Conservation (phyloP, 2,329 filamentous ascomycete species). For the Fusarium mangiferae region DNA sequence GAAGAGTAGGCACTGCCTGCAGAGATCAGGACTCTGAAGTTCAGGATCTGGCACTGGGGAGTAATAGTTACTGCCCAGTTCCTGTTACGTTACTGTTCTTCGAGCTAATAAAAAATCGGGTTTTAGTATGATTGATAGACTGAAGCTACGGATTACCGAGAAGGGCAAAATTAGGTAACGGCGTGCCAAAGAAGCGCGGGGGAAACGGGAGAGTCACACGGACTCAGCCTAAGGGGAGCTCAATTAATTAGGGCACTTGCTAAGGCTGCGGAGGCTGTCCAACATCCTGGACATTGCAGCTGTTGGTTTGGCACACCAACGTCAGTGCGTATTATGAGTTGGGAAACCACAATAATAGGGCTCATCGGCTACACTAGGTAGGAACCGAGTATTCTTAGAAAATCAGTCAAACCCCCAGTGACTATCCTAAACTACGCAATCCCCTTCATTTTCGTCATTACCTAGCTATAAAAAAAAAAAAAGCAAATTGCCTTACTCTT, state of each 20-base stretch:
- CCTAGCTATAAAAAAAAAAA: neutral
- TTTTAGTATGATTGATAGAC: neutral
- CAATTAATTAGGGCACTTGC: slow-evolving; percentile 22
- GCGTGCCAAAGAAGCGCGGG: slow-evolving; percentile 14
- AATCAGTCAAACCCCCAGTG: neutral
- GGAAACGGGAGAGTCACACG: slow-evolving; percentile 24
- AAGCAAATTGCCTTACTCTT: neutral
- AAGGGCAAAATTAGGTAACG: slow-evolving; percentile 7
- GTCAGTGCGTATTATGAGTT: neutral
- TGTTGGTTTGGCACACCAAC: slow-evolving; percentile 33
- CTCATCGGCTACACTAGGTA: neutral
- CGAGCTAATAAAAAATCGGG: neutral
- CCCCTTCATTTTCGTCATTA: neutral
- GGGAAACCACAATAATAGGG: neutral
- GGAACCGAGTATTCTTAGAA: neutral
- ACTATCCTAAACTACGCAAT: neutral
- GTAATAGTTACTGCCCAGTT: neutral
- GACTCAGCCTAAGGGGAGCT: slow-evolving; percentile 22
- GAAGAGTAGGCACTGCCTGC: neutral
- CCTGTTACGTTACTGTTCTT: neutral
- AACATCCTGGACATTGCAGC: slow-evolving; percentile 26
- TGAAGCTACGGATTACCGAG: slow-evolving; percentile 20
- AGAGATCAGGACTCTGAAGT: neutral
- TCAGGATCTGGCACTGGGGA: neutral
- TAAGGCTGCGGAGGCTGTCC: slow-evolving; percentile 9